phyloP scores from a whole-genome alignment of 2,329 filamentous ascomycete genomes.

The Drechslerella dactyloides region DNA sequence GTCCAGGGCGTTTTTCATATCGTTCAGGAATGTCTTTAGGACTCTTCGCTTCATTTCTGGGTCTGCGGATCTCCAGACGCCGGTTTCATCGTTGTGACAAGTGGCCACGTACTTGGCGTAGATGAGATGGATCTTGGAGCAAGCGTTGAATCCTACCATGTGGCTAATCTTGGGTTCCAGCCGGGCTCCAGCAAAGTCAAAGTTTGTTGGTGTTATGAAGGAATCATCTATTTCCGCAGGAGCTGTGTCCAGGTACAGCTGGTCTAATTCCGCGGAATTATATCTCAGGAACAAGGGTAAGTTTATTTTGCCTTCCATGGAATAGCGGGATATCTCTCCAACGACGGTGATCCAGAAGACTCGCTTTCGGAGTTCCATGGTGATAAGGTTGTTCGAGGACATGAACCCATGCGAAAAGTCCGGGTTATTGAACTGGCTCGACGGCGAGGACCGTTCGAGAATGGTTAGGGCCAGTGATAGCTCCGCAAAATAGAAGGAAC shows the following conservation, averaged over 20 bases:
- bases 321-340: conserved; percentile 50
- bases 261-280: conserved; percentile 40
- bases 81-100: conserved; percentile 46
- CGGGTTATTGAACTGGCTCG: conserved; percentile 48
- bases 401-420: conserved; percentile 49
- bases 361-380: conserved; percentile 47
- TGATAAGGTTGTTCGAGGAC: conserved; percentile 44
- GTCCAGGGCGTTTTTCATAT: conserved; percentile 45
- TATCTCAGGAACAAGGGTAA: conserved; percentile 46
- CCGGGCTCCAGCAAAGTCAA: conserved; percentile 37
- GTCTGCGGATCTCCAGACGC: conserved; percentile 44
- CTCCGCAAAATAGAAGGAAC: conserved; percentile 47
- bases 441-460: conserved; percentile 40
- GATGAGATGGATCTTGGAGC: conserved; percentile 48
- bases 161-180: conserved; percentile 36
- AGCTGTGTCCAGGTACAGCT: conserved; percentile 39
- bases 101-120: conserved; percentile 49
- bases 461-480: conserved; percentile 43
- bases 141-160: conserved; percentile 49
- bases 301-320: conserved; percentile 49
- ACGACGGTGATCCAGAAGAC: conserved; percentile 49
- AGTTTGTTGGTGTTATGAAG: conserved; percentile 43
- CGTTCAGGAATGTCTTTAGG: conserved; percentile 45
- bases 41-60: conserved; percentile 48
- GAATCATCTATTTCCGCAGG: conserved; percentile 44